Base-by-base conservation (phyloP, 176 grass and related monocot species). In the Ensete ventricosum region DNA sequence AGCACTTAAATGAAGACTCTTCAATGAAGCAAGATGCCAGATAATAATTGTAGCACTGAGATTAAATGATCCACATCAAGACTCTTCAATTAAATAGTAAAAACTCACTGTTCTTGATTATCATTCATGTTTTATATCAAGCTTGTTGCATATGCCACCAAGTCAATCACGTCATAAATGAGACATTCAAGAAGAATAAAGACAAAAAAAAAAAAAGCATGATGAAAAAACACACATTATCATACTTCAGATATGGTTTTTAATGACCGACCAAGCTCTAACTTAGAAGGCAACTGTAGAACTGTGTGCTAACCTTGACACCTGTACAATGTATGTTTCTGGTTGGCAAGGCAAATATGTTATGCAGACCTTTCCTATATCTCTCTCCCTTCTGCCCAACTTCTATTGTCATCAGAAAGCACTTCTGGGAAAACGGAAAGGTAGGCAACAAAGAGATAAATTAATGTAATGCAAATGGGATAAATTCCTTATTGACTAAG, bases 161-260 rank as follows among this genome's bases (percentile, higher is more conserved):
- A 29, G 16, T 78, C 53, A 51, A 78, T 67, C 62, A 43, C 76
- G 17, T 68, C 76, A 78, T 21, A 43, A 43, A 78, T 69, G 62
- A 68, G 63, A 55, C 55, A 52, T 69, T 78, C 11, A 55, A 69
- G 34, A 43, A 43, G 64, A 69, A 68, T 14, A 50, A 69, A 68
- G 53, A 22, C 20, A n/a, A 24, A 54, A 68, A n/a, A 67, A 25
- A 34, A 64, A 63, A 14, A 76, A 21, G 20, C 4, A 63, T 59
- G 27, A 23, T 63, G 52, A 64, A 76, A 76, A 17, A 51, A 64
- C 22, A 55, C 71, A 73, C 22, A 73, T 57, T 12, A 73, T 73
- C 8, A 24, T 13, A 12, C 23, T 34, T 20, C 51, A 55, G 71
- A 73, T 55, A 67, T 69, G 52, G 13, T 68, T 55, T 55, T 24